phyloP scores from a whole-genome alignment of 306 rosid species.

The Acacia confusa region DNA sequence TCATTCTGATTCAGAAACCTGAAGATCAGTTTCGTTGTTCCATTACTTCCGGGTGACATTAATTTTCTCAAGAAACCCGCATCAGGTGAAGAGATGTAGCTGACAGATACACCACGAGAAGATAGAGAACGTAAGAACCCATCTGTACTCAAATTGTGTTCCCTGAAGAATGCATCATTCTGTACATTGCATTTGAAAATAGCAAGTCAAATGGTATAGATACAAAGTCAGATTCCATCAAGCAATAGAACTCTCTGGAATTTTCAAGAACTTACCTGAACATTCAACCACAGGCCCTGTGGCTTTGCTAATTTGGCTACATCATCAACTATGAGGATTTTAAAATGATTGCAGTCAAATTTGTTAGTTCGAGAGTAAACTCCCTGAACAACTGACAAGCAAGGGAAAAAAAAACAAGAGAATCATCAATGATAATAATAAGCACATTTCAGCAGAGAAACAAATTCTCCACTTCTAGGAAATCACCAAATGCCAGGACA shows the following conservation, averaged over 20 bases:
- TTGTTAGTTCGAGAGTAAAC: conserved; percentile 51
- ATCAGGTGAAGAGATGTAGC: conserved; percentile 82
- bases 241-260: not conserved
- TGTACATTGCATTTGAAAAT: conserved; percentile 42
- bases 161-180: conserved; percentile 69
- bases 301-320: conserved; percentile 43
- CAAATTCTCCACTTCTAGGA: not conserved
- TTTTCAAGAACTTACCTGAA: conserved; percentile 59
- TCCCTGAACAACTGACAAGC: conserved; percentile 66
- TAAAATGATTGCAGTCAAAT: conserved; percentile 55
- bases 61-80: conserved; percentile 57
- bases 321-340: conserved; percentile 49
- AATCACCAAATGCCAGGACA: conserved; percentile 14
- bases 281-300: conserved; percentile 73
- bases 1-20: conserved; percentile 47
- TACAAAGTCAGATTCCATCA: conserved; percentile 20
- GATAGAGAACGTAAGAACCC: conserved; percentile 48
- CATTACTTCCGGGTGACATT: conserved; percentile 32
- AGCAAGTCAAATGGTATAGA: conserved; percentile 6
- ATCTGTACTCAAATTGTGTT: conserved; percentile 69
- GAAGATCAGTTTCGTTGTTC: conserved; percentile 53
- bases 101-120: conserved; percentile 31
- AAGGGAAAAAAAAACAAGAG: conserved; percentile 11
- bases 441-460: conserved; percentile 3
- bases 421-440: conserved; percentile 16